Evolutionary conservation across 306 rosid genomes (phyloP), one percentile per base, ranked within the genome.

Genomic region (Dryas alaskensis): DNA sequence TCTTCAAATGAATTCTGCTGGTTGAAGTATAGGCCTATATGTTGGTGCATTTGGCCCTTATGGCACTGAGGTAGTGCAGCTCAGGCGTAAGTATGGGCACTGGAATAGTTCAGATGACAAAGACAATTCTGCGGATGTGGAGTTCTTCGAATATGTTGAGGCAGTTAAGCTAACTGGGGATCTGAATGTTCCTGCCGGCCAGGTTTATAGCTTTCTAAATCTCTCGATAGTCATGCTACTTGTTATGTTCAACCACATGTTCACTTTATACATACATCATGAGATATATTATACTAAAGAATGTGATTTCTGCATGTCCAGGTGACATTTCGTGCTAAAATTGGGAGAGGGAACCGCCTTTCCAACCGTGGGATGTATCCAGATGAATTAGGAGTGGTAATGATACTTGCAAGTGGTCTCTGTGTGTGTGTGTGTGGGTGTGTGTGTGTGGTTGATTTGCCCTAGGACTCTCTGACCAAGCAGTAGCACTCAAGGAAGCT

Each of bases 351-450:
- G 78, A 95, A 76, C 40, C 91, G 91, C 54, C 69, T 44, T 22
- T 27, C 87, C 82, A 92, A 80, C 82, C 92, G 85, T 40, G 97
- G 93, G 79, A 76, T 95, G 92, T 95, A 88, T 85, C 98, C 98
- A n/a, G 98, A 95, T 63, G 99, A 95, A 83, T 87, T 95, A 76
- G 99, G 98, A 90, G 99, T 95, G 98, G 99, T 95, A 95, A 86
- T 77, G 70, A 10, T 70, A 50, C 69, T 59, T 63, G 73, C 61
- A 10, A 19, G 7, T 8, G 37, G 6, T 5, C 5, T 1, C 9
- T 70, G 6, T 11, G 4, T 3, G 17, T 13, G 40, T 75, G 72
- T 45, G 16, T 52, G 3, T 31, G 37, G 2, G 3, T 31, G 37
- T 51, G 19, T 27, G 42, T 31, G n/a, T 16, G 42, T 67, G 37